A percentile compares a stretch with the other conserved stretches of the same genome.
These are phyloP conservation scores for Rhododendron williamsianum DNA, from an alignment of 148 eudicot species.

Conservation along the genomic window DNA sequence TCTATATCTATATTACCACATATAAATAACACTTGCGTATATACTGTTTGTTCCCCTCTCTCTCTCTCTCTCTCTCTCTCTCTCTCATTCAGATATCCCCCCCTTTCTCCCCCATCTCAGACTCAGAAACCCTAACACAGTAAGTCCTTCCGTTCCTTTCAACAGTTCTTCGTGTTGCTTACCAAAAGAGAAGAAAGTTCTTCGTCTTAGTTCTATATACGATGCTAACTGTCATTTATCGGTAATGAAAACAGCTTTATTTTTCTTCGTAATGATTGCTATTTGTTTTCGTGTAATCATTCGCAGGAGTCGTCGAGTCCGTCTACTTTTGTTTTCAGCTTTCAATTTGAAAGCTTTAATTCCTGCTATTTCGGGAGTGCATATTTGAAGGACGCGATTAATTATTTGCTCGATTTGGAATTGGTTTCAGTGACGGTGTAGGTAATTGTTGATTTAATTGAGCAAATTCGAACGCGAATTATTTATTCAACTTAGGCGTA, in stretches of 20 bases:
- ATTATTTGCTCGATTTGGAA: background rate
- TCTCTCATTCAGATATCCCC: background rate
- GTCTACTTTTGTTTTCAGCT: background rate
- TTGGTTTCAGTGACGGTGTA: background rate
- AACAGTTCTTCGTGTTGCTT: background rate
- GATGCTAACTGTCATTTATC: background rate
- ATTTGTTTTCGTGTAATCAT: background rate
- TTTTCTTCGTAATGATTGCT: background rate
- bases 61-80: background rate
- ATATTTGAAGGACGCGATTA: background rate
- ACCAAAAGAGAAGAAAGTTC: background rate
- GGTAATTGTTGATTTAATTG: background rate
- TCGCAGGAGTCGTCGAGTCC: constrained; percentile 3
- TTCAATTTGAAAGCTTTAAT: background rate
- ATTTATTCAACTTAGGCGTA: background rate
- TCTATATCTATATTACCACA: background rate
- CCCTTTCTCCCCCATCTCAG: background rate
- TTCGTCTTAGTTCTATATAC: background rate
- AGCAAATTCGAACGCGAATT: background rate
- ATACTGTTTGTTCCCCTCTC: background rate
- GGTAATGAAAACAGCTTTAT: background rate
- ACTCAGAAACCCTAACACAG: constrained; percentile 2
- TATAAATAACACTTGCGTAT: background rate
- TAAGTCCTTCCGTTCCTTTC: background rate
- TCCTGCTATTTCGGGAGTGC: background rate